Base-by-base conservation (phyloP, 257 asterid species). In the Nicotiana benthamiana region DNA sequence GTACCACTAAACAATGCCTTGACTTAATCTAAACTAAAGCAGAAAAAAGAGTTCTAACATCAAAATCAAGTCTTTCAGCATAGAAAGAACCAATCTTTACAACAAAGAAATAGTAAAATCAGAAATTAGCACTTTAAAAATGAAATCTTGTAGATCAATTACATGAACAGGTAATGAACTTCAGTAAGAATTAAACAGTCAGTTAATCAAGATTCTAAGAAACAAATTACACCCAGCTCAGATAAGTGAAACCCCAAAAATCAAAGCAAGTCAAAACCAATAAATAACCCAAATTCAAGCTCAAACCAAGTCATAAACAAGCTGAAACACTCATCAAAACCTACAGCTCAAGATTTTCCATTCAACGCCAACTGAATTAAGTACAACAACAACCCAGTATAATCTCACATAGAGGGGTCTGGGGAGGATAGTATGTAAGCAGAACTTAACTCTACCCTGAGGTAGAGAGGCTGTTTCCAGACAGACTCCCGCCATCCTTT, bases 81-180 rank as follows among this genome's bases (percentile, higher is more conserved):
- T 13, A 46, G 60, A 24, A 62, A 18, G 43, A 76, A 20, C n/a
- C 48, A 81, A 77, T 75, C 26, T 66, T 43, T 46, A 13, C 24
- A 77, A 76, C 15, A 36, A 53, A 12, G 36, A 57, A 56, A 13
- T 1, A 48, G 6, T 8, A 27, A 9, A 43, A 6, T 28, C 20
- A 13, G 0, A 77, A 66, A 66, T 17, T 27, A 17, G 5, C 12
- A 26, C 13, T 15, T 28, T 17, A 65, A 72, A 81, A 46, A 72
- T 46, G 60, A 72, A 46, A 46, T 46, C 78, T 24, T 30, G 56
- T 32, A 67, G 72, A 43, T 66, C 62, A 46, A 72, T 46, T 59
- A 40, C 22, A 80, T 26, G 32, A 48, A n/a, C 53, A 46, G 3
- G 43, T 63, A 81, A 80, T 32, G 36, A 84, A 82, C 83, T 70